phyloP scores from a whole-genome alignment of 2,329 filamentous ascomycete genomes.

The Botryotinia globosa region DNA sequence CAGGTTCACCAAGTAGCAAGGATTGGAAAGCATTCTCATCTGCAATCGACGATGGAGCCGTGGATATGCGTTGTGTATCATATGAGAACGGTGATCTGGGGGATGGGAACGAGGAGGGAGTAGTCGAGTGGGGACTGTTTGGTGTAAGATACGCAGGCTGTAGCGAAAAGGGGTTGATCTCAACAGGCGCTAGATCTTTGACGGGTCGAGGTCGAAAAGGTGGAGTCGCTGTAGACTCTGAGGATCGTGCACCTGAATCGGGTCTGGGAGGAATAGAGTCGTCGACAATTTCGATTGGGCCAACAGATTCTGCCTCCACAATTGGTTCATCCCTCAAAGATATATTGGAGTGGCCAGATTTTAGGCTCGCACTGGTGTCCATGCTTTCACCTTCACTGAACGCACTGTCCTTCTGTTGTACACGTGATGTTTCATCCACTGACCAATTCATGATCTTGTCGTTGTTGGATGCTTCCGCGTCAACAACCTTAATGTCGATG shows the following conservation, averaged over 20 bases:
- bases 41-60: constrained; percentile 69
- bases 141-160: constrained; percentile 47
- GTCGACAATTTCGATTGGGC: constrained; percentile 42
- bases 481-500: constrained; percentile 47
- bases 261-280: constrained; percentile 40
- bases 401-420: constrained; percentile 48
- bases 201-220: constrained; percentile 32
- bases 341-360: constrained; percentile 49
- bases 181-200: constrained; percentile 50
- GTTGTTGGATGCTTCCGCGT: constrained; percentile 42
- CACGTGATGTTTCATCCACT: constrained; percentile 38
- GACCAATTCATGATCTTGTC: constrained; percentile 44
- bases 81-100: constrained; percentile 67
- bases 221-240: constrained; percentile 36
- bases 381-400: constrained; percentile 44
- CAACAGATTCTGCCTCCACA: constrained; percentile 45
- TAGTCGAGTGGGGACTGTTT: constrained; percentile 64
- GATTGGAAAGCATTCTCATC: constrained; percentile 72
- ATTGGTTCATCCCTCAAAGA: constrained; percentile 54
- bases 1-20: constrained; percentile 69
- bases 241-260: constrained; percentile 39
- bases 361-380: constrained; percentile 40
- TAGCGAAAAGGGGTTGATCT: constrained; percentile 46
- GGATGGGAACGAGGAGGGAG: constrained; percentile 54
- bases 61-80: constrained; percentile 70